Conservation (phyloP, 2,329 filamentous ascomycete genomes). For the Venturia carpophila region DNA sequence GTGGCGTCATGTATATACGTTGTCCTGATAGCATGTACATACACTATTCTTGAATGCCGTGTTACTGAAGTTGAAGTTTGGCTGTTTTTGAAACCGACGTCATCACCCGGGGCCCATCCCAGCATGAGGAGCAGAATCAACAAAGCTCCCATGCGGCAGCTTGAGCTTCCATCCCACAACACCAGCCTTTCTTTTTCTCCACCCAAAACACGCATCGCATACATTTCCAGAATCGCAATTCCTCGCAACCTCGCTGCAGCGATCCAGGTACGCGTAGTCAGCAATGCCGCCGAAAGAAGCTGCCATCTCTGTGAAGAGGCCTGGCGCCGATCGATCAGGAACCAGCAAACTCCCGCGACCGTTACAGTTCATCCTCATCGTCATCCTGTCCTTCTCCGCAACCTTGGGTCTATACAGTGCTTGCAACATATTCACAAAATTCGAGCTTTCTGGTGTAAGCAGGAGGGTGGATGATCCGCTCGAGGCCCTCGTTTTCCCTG, state of each 20-base stretch:
- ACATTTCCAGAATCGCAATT: not conserved
- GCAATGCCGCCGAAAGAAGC: constrained; percentile 4
- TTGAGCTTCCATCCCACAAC: not conserved
- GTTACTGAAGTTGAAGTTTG: not conserved
- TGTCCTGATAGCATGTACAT: constrained; percentile 1
- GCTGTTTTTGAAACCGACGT: not conserved
- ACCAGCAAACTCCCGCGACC: constrained; percentile 3
- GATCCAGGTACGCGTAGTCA: not conserved
- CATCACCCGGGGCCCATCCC: too few relatives aligned
- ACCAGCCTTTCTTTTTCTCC: not conserved
- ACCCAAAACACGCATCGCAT: not conserved
- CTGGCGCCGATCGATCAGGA: not conserved
- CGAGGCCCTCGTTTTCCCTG: constrained; percentile 51
- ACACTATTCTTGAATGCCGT: too few relatives aligned
- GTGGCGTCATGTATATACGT: not conserved
- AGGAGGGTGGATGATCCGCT: constrained; percentile 54
- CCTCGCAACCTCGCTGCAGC: not conserved
- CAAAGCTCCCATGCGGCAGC: not conserved
- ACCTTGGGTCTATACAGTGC: constrained; percentile 7
- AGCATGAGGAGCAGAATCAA: not conserved
- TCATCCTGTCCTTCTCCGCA: constrained; percentile 14
- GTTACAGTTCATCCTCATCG: constrained; percentile 15
- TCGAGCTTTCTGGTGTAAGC: constrained; percentile 60
- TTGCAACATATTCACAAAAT: constrained; percentile 15
- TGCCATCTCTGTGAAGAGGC: not conserved